These are phyloP conservation scores for Boletus barrowsii DNA, from an alignment of 768 basidiomycete genomes.

Conservation along the genomic window DNA sequence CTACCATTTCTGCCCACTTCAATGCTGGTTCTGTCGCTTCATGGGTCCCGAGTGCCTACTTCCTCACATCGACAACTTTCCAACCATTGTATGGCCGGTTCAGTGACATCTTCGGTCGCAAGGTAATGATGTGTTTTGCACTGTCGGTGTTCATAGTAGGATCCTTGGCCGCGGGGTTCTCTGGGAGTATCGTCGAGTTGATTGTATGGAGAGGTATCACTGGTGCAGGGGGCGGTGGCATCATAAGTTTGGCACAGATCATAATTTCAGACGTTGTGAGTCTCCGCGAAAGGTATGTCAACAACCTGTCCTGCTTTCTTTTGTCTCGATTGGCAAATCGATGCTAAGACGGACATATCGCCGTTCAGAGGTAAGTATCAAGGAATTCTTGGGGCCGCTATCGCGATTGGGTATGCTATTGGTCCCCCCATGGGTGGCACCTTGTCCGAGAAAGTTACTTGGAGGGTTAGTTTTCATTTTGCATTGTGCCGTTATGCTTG, in stretches of 20 bases:
- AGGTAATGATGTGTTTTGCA: not conserved
- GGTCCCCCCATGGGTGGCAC: not conserved
- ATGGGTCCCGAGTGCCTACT: not conserved
- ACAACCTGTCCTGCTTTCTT: not conserved
- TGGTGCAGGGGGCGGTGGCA: not conserved
- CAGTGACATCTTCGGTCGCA: conserved; percentile 1
- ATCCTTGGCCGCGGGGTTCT: not conserved
- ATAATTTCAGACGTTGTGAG: not conserved
- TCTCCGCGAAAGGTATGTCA: not conserved
- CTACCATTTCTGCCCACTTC: not conserved
- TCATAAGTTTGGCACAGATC: not conserved
- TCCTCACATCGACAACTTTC: conserved; percentile 1
- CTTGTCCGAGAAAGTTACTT: not conserved
- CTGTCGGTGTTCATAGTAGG: not conserved
- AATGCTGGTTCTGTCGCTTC: not conserved
- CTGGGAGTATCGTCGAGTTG: not conserved
- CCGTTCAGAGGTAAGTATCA: not conserved
- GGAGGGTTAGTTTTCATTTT: not conserved
- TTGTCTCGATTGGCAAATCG: too few relatives aligned
- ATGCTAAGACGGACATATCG: too few relatives aligned
- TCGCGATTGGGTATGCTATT: not conserved
- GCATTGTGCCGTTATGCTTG: too few relatives aligned
- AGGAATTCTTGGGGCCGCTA: not conserved
- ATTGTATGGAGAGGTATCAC: not conserved
- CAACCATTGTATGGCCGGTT: not conserved